Evolutionary conservation across 1,284 basidiomycete genomes (phyloP), one percentile per base, ranked within the genome.

Genomic region (Cystobasidiaceae sp.): DNA sequence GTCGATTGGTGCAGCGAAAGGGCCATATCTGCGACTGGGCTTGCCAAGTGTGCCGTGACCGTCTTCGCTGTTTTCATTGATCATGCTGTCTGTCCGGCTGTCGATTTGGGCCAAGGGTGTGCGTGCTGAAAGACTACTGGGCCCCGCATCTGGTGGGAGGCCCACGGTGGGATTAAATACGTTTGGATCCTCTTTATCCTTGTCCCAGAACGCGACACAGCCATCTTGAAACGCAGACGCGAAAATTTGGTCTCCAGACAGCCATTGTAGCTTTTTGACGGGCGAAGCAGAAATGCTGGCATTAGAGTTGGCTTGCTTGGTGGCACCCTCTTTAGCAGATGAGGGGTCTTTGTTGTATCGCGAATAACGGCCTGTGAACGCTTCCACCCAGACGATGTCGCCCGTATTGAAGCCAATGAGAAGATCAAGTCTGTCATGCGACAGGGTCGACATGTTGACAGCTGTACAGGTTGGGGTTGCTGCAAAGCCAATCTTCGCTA

Each of bases 391-490:
- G 55, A 98, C 79, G 25, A 98, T 80, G 77, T 98, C 94, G 15
- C 94, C 94, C 0, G 90, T 88, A 69, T 81, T 83, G 75, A 98
- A 97, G 2, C 94, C 94, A 71, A 98, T 87, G 61, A 97, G 82
- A 11, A 97, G 82, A 74, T 98, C 96, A 41, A 97, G 79, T 46
- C 85, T 83, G 56, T 90, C 87, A 4, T 86, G 80, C 9, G 84
- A 85, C 8, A 87, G 84, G 1, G 91, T 97, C 7, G 84, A 78
- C 15, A 82, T 78, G 71, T 96, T 96, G 52, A 96, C 84, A 72
- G 81, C 89, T 75, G 96, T 90, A 72, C 91, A 93, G 0, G 92
- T 94, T 6, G 90, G 90, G 69, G 86, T 84, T 7, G 86, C 84
- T 50, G 87, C 85, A 77, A 97, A 97, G 27, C 86, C 87, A 67